Percentiles rank a stretch among this genome's conserved stretches.
Conservation (phyloP, 2,329 filamentous ascomycete genomes). For the Epichloe typhina region DNA sequence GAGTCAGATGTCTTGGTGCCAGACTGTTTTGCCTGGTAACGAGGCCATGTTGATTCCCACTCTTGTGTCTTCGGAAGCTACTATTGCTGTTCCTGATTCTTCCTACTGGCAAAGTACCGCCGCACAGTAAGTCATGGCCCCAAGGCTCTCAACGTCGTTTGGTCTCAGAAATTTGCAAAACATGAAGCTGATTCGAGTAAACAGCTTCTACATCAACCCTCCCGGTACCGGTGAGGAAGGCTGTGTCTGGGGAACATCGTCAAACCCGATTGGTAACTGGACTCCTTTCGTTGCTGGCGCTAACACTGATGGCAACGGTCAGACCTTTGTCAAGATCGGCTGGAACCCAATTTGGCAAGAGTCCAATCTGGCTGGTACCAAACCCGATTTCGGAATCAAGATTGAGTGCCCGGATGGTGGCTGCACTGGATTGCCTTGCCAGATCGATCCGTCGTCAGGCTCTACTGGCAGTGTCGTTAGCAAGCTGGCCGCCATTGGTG, state of each 20-base stretch:
- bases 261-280: conserved; percentile 61
- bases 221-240: conserved; percentile 51
- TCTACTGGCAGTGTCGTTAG: conserved; percentile 45
- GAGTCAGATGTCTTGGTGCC: conserved; percentile 55
- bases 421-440: conserved; percentile 65
- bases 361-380: conserved; percentile 37
- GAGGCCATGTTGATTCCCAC: conserved; percentile 76
- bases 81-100: conserved; percentile 55
- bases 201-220: conserved; percentile 64
- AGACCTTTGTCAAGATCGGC: conserved; percentile 62
- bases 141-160: background rate
- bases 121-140: conserved; percentile 48
- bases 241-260: conserved; percentile 57
- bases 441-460: conserved; percentile 47
- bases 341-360: conserved; percentile 64
- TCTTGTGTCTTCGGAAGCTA: conserved; percentile 40
- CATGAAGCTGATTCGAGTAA: conserved; percentile 17
- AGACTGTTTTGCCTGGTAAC: conserved; percentile 66
- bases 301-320: conserved; percentile 51
- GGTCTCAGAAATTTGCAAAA: no score
- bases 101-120: conserved; percentile 61
- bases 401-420: conserved; percentile 52
- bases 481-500: conserved; percentile 40
- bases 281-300: conserved; percentile 62
- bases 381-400: conserved; percentile 54